These are phyloP conservation scores for Piromyces finnis DNA, from an alignment of 192 early-diverging fungal genomes.

Conservation along the genomic window DNA sequence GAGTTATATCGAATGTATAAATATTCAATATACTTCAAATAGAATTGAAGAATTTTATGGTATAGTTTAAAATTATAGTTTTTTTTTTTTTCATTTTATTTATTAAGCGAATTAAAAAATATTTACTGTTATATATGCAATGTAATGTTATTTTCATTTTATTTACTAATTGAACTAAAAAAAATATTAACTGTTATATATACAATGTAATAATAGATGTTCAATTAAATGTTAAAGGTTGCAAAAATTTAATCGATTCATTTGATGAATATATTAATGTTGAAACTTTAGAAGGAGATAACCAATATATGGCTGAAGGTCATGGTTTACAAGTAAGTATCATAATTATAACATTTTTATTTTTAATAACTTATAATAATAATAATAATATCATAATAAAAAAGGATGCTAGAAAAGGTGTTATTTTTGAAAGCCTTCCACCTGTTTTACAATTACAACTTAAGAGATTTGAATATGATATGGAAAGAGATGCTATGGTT, in stretches of 20 bases:
- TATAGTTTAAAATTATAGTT: conserved; percentile 1
- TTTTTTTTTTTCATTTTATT: too few species aligned
- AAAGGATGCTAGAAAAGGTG: conserved; percentile 82
- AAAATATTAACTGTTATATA: too few species aligned
- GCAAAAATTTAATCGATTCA: conserved; percentile 64
- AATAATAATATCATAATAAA: neutral
- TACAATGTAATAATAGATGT: conserved; percentile 44
- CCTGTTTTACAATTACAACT: conserved; percentile 90
- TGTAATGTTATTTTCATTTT: too few species aligned
- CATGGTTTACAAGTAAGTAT: conserved; percentile 54
- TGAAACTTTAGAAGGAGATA: conserved; percentile 89
- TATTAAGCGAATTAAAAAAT: too few species aligned
- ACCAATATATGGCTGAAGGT: conserved; percentile 90
- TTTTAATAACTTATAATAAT: too few species aligned
- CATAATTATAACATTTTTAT: too few species aligned
- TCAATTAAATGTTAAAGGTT: conserved; percentile 91
- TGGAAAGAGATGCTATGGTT: conserved; percentile 70
- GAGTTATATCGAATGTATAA: conserved; percentile 87
- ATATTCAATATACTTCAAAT: conserved; percentile 88
- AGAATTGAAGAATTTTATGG: conserved; percentile 88
- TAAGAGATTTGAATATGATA: conserved; percentile 96
- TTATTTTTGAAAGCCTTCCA: conserved; percentile 82
- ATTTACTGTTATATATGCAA: too few species aligned
- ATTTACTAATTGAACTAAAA: too few species aligned
- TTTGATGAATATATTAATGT: conserved; percentile 79